Evolutionary conservation across 768 basidiomycete genomes (phyloP).

Genomic region (Rhodosporidiobolus sp.): DNA sequence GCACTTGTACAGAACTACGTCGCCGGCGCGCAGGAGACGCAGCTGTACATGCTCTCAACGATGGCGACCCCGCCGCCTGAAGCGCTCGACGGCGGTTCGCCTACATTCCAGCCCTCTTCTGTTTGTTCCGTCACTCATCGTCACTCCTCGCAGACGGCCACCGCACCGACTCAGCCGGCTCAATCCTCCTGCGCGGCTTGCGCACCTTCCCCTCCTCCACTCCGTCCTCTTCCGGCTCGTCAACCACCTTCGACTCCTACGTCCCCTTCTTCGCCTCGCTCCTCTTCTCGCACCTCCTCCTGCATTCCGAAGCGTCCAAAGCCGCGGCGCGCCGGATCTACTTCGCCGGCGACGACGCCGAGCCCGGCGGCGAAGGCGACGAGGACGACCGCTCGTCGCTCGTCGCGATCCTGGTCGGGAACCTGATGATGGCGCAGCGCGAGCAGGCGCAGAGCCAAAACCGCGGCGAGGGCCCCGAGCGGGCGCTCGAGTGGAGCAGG

Average conservation of each 20-base stretch:
- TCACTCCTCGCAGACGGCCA: background rate
- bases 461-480: slow-evolving; percentile 57
- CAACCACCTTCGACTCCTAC: slow-evolving; percentile 53
- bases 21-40: slow-evolving; percentile 50
- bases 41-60: slow-evolving; percentile 48
- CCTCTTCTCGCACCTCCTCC: slow-evolving; percentile 74
- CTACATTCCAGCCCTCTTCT: background rate
- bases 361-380: slow-evolving; percentile 47
- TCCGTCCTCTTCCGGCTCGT: too few species aligned
- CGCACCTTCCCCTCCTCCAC: slow-evolving; percentile 38
- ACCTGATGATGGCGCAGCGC: slow-evolving; percentile 79
- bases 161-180: slow-evolving; percentile 47
- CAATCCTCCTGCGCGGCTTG: slow-evolving; percentile 51
- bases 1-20: slow-evolving; percentile 44
- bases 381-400: slow-evolving; percentile 62
- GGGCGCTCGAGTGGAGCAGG: slow-evolving; percentile 84
- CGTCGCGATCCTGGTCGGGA: slow-evolving; percentile 81
- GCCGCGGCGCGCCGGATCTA: slow-evolving; percentile 51
- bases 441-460: slow-evolving; percentile 54
- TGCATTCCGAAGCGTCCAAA: slow-evolving; percentile 55
- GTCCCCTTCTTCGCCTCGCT: slow-evolving; percentile 61
- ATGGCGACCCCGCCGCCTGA: slow-evolving; percentile 44
- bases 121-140: background rate
- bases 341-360: slow-evolving; percentile 43
- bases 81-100: slow-evolving; percentile 1